Evolutionary conservation across 2,329 filamentous ascomycete species (phyloP).

Genomic region (Madurella fahalii): DNA sequence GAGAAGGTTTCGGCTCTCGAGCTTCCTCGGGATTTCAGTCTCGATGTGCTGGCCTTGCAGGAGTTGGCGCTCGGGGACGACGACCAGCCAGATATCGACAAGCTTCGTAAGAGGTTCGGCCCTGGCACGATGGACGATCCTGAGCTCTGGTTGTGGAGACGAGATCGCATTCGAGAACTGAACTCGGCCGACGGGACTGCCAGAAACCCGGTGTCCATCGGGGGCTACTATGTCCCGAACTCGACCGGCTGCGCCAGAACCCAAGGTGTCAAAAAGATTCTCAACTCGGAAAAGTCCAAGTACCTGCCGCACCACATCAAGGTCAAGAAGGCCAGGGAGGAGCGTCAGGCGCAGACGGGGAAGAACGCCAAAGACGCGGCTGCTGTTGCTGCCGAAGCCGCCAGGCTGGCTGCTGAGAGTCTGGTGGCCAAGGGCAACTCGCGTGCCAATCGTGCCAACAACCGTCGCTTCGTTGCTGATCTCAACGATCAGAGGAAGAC

Average conservation of each 20-base stretch:
- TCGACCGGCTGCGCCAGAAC: slow-evolving; percentile 81
- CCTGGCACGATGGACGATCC: slow-evolving; percentile 45
- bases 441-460: slow-evolving; percentile 89
- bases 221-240: slow-evolving; percentile 79
- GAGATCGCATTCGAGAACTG: slow-evolving; percentile 52
- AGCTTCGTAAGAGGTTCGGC: slow-evolving; percentile 46
- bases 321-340: slow-evolving; percentile 85
- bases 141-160: slow-evolving; percentile 55
- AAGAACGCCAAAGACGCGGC: slow-evolving; percentile 63
- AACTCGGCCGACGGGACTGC: slow-evolving; percentile 39
- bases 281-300: slow-evolving; percentile 96
- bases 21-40: slow-evolving; percentile 42
- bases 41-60: slow-evolving; percentile 45
- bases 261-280: slow-evolving; percentile 90
- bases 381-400: slow-evolving; percentile 62
- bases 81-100: slow-evolving; percentile 48
- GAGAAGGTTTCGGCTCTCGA: slow-evolving; percentile 43
- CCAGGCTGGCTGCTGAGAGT: slow-evolving; percentile 73
- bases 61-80: slow-evolving; percentile 40
- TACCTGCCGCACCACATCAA: slow-evolving; percentile 97
- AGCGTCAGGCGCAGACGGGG: slow-evolving; percentile 70
- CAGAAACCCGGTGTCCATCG: slow-evolving; percentile 40
- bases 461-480: slow-evolving; percentile 88
- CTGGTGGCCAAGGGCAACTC: slow-evolving; percentile 83
- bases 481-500: slow-evolving; percentile 93